Percentiles rank a stretch among this genome's conserved stretches.
Evolutionary conservation across 208 protist species (phyloP).

Genomic region (Trypanosoma platydactyli): DNA sequence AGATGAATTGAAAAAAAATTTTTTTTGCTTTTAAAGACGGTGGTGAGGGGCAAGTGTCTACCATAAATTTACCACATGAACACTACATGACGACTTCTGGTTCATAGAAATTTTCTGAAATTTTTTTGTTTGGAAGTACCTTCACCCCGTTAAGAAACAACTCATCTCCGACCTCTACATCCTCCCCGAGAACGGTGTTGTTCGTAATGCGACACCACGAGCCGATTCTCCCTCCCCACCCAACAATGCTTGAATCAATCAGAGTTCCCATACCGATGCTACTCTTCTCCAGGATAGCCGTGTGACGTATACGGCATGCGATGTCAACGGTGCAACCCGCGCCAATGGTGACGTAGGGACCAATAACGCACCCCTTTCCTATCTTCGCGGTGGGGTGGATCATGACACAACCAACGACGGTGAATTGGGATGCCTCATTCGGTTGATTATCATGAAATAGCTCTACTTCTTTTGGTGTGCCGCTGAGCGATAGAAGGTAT

Average conservation of each 20-base stretch:
- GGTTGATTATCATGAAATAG: constrained; percentile 32
- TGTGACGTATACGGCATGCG: constrained; percentile 75
- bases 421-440: constrained; percentile 39
- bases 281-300: constrained; percentile 88
- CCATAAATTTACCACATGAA: background rate
- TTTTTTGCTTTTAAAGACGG: background rate
- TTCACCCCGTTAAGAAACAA: constrained; percentile 91
- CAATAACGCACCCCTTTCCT: constrained; percentile 91
- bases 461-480: constrained; percentile 30
- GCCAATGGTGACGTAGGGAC: constrained; percentile 95
- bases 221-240: constrained; percentile 95
- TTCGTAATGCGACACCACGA: constrained; percentile 93
- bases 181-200: constrained; percentile 95
- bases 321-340: constrained; percentile 92
- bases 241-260: constrained; percentile 93
- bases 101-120: constrained; percentile 78
- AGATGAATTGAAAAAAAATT: background rate
- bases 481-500: constrained; percentile 78
- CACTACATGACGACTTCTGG: constrained; percentile 93
- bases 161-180: constrained; percentile 93
- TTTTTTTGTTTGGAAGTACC: constrained; percentile 95
- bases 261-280: constrained; percentile 78
- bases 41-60: background rate
- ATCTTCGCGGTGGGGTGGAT: constrained; percentile 93
- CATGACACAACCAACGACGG: constrained; percentile 75